Conservation (phyloP, 352 stramenopile genomes). For the Globisporangium ultimum region DNA sequence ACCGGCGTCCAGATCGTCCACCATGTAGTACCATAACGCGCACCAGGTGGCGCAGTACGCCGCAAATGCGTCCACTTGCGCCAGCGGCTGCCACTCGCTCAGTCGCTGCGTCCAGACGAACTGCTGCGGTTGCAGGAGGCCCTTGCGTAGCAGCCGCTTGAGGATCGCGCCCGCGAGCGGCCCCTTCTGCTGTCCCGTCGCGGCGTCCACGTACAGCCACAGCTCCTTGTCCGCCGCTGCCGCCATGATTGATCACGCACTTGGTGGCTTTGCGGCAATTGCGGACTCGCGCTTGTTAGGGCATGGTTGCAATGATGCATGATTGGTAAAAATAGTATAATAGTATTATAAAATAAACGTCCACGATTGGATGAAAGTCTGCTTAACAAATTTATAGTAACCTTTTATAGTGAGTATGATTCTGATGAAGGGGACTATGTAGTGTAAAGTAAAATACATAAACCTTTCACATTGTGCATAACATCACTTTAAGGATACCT, state of each 20-base stretch:
- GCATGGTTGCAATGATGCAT: neutral
- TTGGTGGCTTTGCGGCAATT: neutral
- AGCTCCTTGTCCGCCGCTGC: conserved; percentile 18
- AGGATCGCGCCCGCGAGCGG: conserved; percentile 51
- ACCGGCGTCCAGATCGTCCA: conserved; percentile 18
- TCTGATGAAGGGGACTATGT: too few species aligned
- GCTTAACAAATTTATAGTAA: too few species aligned
- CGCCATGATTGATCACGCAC: neutral
- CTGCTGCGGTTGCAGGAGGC: conserved; percentile 52
- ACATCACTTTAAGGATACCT: too few species aligned
- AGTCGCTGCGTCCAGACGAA: conserved; percentile 71
- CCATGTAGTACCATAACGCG: conserved; percentile 60
- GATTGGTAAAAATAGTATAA: neutral
- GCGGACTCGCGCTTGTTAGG: neutral
- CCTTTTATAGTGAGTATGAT: too few species aligned
- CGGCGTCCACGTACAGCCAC: conserved; percentile 78
- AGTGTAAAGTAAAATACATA: too few species aligned
- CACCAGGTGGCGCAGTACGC: conserved; percentile 55
- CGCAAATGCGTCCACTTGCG: conserved; percentile 41
- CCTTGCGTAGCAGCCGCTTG: conserved; percentile 68
- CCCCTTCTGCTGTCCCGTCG: conserved; percentile 60
- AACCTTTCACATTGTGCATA: too few species aligned
- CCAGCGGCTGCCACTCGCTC: conserved; percentile 49
- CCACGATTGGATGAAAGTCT: too few species aligned
- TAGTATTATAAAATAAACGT: too few species aligned